A percentile compares a stretch with the other conserved stretches of the same genome.
phyloP scores from a whole-genome alignment of 352 stramenopile species.

The Phytophthora pluvialis region DNA sequence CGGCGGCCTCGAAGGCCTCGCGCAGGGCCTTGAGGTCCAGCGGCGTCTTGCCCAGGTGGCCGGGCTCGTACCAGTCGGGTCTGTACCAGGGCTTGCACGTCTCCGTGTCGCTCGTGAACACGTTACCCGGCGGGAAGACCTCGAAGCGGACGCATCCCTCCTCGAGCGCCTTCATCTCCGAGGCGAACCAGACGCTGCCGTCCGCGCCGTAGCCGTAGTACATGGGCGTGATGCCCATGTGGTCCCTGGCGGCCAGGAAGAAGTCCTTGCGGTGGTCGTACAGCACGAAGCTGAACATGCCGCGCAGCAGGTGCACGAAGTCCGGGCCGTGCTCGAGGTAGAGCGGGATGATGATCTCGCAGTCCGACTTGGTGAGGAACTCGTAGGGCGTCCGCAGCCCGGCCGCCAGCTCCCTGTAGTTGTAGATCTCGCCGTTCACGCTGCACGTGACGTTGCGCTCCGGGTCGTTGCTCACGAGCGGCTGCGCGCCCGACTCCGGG shows the following conservation, averaged over 20 bases:
- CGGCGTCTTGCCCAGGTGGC: slow-evolving; percentile 64
- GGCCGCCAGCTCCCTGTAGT: slow-evolving; percentile 97
- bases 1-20: slow-evolving; percentile 93
- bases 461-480: slow-evolving; percentile 88
- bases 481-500: slow-evolving; percentile 95
- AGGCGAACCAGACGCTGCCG: slow-evolving; percentile 96
- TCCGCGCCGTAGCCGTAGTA: slow-evolving; percentile 99
- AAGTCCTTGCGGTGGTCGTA: slow-evolving; percentile 95
- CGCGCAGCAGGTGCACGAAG: slow-evolving; percentile 93
- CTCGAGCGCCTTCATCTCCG: slow-evolving; percentile 98
- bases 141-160: slow-evolving; percentile 87
- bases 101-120: slow-evolving; percentile 87
- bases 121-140: slow-evolving; percentile 92
- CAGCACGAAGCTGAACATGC: slow-evolving; percentile 99
- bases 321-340: slow-evolving; percentile 92
- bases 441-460: slow-evolving; percentile 92
- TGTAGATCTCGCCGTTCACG: slow-evolving; percentile 99
- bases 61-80: slow-evolving; percentile 91
- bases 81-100: slow-evolving; percentile 96
- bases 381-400: slow-evolving; percentile 89
- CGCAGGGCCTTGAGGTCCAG: slow-evolving; percentile 85
- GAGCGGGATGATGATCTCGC: slow-evolving; percentile 97
- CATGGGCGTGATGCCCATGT: slow-evolving; percentile 98
- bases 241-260: slow-evolving; percentile 95
- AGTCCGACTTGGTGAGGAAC: slow-evolving; percentile 97